Conservation (phyloP, 176 grass and related monocot genomes). For the Phyllostachys edulis region DNA sequence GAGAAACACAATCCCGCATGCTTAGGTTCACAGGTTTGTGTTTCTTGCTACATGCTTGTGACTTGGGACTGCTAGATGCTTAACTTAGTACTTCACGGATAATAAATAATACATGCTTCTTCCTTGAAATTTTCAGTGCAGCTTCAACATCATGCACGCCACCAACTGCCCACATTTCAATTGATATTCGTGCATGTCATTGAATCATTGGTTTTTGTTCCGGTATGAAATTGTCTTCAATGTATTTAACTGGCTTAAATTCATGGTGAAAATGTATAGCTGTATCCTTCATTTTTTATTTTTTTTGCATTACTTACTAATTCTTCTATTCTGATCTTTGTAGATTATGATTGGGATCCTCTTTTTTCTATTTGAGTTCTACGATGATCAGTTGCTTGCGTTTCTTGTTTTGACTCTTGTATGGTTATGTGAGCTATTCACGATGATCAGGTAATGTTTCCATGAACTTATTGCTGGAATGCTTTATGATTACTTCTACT, state of each 20-base stretch:
- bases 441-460: slow-evolving; percentile 86
- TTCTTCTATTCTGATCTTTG: slow-evolving; percentile 47
- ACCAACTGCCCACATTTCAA: slow-evolving; percentile 94
- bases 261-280: slow-evolving; percentile 13
- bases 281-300: slow-evolving; percentile 6
- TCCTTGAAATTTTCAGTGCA: slow-evolving; percentile 78
- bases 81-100: not conserved
- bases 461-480: slow-evolving; percentile 9
- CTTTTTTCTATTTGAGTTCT: slow-evolving; percentile 99
- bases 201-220: slow-evolving; percentile 98
- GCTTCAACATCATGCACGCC: slow-evolving; percentile 97
- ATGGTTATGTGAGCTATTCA: slow-evolving; percentile 98
- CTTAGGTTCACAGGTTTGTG: slow-evolving; percentile 93
- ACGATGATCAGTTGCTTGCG: slow-evolving; percentile 91
- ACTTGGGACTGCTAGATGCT: slow-evolving; percentile 18
- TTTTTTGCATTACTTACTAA: slow-evolving; percentile 16
- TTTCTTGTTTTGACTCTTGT: slow-evolving; percentile 97
- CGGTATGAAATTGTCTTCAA: slow-evolving; percentile 53
- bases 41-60: slow-evolving; percentile 17
- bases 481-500: not conserved
- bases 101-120: slow-evolving; percentile 20
- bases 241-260: slow-evolving; percentile 17
- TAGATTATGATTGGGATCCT: slow-evolving; percentile 99
- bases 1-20: slow-evolving; percentile 98
- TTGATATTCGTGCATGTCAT: slow-evolving; percentile 99